These are phyloP conservation scores for Flaveria trinervia DNA, from an alignment of 129 eudicot species.

Conservation along the genomic window DNA sequence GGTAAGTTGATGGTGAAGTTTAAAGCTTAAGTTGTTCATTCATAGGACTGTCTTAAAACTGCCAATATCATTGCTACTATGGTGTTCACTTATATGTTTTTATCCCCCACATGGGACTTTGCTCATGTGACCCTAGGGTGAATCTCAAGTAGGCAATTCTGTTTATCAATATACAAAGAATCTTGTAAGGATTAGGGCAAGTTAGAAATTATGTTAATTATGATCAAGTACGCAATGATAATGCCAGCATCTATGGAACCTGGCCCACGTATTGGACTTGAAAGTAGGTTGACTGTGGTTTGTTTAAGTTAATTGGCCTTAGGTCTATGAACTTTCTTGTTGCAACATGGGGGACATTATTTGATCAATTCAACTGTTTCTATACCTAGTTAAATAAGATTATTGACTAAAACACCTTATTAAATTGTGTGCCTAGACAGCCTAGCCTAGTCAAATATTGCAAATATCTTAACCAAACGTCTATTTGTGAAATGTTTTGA, in stretches of 20 bases:
- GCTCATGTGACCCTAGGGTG: neutral
- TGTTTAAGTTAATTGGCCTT: neutral
- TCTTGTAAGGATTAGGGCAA: neutral
- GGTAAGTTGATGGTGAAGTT: constrained; percentile 43
- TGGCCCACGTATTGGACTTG: neutral
- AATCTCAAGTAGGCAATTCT: neutral
- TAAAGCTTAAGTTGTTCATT: neutral
- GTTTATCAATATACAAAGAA: neutral
- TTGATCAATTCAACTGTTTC: constrained; percentile 10
- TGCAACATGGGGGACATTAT: constrained; percentile 12
- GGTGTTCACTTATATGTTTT: neutral
- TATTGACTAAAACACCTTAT: neutral
- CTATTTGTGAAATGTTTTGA: neutral
- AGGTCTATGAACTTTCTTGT: constrained; percentile 6
- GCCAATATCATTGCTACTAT: neutral
- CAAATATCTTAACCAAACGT: neutral
- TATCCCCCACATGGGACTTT: neutral
- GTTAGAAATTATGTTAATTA: neutral
- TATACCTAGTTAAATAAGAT: neutral
- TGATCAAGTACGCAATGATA: neutral
- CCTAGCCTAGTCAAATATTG: neutral
- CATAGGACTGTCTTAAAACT: constrained; percentile 5
- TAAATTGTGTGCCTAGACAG: neutral
- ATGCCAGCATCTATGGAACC: neutral
- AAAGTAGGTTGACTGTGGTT: neutral